Base-by-base conservation (phyloP, 2,329 filamentous ascomycete genomes). In the Aureobasidium sp. region DNA sequence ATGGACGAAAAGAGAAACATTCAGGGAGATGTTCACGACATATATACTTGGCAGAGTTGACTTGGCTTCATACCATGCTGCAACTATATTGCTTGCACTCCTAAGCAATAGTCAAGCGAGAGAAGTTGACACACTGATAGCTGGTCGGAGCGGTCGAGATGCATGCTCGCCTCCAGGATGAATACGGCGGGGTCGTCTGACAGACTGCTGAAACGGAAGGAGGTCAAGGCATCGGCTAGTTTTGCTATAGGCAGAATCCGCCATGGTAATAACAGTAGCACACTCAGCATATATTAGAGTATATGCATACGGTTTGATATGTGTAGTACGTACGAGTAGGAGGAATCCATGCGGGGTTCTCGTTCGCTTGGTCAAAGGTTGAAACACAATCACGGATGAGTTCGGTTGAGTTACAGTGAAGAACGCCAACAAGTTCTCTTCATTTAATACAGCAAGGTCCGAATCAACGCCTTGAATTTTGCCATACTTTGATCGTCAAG, bases 381-480 rank as follows among this genome's bases (percentile, higher is more conserved):
- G 44, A 48, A 48, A 48, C 44, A 48, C 14, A 37, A 25, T 19
- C n/a, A 17, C 44, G 44, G 44, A 19, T 48, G 30, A 48, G 44
- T 48, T 24, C 44, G 44, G 44, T 25, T 30, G 44, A 48, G 44
- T 48, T 48, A 48, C 30, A 48, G 44, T 37, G 29, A 11, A 48
- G 21, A 21, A 35, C 41, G 41, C 41, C 4, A n/a, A 32, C 24
- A 19, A 22, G 12, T 19, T 45, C 27, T 22, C 32, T 45, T 17
- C 19, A 34, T 45, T 45, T 45, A 7, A 12, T 3, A 32, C 12
- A 7, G 32, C 41, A 32, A 10, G 27, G 12, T 45, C 27, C 12
- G n/a, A 24, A 45, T 45, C 41, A 11, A 22, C n/a, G 12, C 29
- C 6, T 22, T 12, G 27, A 14, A 14, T 48, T 48, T 27, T 35